Evolutionary conservation across 805 yeast genomes (phyloP).

Genomic region (Myxozyma sirexii): DNA sequence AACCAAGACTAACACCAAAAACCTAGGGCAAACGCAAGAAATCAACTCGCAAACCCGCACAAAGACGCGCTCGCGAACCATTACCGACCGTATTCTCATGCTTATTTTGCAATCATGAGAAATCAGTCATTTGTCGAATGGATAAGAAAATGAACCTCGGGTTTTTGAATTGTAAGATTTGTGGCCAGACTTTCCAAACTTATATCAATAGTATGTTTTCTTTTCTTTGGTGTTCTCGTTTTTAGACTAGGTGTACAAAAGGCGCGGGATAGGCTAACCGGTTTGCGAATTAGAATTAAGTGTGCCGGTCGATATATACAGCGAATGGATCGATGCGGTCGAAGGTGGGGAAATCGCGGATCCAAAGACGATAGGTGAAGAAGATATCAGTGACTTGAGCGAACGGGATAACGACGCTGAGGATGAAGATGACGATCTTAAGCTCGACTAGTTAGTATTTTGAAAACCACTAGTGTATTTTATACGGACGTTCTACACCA

Average conservation of each 20-base stretch:
- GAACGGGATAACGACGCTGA: slow-evolving; percentile 8
- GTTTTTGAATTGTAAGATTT: slow-evolving; percentile 81
- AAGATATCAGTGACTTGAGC: slow-evolving; percentile 24
- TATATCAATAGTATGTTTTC: slow-evolving; percentile 60
- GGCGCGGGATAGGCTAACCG: no score
- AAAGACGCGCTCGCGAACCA: slow-evolving; percentile 23
- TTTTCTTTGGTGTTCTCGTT: background rate
- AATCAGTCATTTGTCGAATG: slow-evolving; percentile 81
- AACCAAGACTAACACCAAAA: background rate
- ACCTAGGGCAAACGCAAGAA: slow-evolving; percentile 37
- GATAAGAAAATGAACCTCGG: slow-evolving; percentile 89
- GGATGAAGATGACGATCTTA: slow-evolving; percentile 16
- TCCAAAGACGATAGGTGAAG: slow-evolving; percentile 34
- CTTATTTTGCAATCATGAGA: slow-evolving; percentile 93
- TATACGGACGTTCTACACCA: no score
- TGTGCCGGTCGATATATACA: slow-evolving; percentile 91
- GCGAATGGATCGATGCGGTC: slow-evolving; percentile 98
- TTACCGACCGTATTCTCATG: slow-evolving; percentile 48
- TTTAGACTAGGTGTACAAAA: background rate
- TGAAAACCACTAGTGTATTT: no score
- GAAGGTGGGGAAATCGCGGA: slow-evolving; percentile 72
- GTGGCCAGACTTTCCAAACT: slow-evolving; percentile 92
- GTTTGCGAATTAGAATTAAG: slow-evolving; percentile 49
- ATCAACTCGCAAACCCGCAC: slow-evolving; percentile 34
- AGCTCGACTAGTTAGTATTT: background rate